Conservation (phyloP, 768 basidiomycete genomes). For the Fomitopsis serialis region DNA sequence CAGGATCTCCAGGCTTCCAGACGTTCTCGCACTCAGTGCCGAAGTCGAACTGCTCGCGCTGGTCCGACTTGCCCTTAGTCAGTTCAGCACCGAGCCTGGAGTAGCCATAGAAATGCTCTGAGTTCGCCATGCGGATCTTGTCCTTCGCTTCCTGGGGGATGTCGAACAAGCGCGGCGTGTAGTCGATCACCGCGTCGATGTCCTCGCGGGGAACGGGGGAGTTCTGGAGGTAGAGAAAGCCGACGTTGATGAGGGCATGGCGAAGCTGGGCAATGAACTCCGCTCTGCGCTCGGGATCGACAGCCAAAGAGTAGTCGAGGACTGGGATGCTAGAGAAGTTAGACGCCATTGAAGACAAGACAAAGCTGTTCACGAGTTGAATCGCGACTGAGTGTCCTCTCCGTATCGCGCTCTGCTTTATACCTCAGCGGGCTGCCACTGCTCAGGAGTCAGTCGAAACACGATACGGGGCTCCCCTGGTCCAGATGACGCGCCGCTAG, state of each 20-base stretch:
- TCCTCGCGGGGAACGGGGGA: slow-evolving; percentile 44
- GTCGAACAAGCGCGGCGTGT: slow-evolving; percentile 65
- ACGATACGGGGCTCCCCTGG: neutral
- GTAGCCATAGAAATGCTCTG: slow-evolving; percentile 77
- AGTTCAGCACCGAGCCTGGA: slow-evolving; percentile 64
- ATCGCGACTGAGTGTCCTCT: neutral
- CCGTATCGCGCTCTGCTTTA: neutral
- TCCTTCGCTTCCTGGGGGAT: slow-evolving; percentile 73
- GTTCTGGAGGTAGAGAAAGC: slow-evolving; percentile 76
- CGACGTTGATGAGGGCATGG: slow-evolving; percentile 72
- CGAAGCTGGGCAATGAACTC: slow-evolving; percentile 61
- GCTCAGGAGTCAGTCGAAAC: neutral
- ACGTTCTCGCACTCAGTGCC: slow-evolving; percentile 40
- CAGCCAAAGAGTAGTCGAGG: slow-evolving; percentile 57
- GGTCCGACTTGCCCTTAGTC: slow-evolving; percentile 68
- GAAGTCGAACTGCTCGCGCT: slow-evolving; percentile 78
- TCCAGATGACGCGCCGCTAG: neutral
- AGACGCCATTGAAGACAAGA: slow-evolving; percentile 1
- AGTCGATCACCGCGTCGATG: slow-evolving; percentile 45
- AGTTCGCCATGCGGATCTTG: slow-evolving; percentile 63
- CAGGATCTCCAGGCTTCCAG: slow-evolving; percentile 49
- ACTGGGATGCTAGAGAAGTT: slow-evolving; percentile 62
- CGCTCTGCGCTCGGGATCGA: slow-evolving; percentile 33
- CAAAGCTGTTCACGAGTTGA: neutral
- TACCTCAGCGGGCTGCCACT: neutral